These are phyloP conservation scores for Chalciporus piperatoides DNA, from an alignment of 1,284 basidiomycete genomes.

Conservation along the genomic window DNA sequence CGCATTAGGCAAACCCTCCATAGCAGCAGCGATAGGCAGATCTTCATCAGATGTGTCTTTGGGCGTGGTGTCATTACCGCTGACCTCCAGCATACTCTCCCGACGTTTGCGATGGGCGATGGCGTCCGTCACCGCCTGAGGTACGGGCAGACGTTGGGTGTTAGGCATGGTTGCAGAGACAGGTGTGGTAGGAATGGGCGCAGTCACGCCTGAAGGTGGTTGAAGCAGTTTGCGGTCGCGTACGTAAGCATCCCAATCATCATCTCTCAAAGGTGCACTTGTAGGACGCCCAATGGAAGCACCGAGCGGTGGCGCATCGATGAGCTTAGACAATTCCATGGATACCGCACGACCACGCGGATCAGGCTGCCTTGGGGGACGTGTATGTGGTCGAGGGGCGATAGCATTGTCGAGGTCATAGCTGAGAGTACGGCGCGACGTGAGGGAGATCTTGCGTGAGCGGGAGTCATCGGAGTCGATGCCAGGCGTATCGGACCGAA, in stretches of 20 bases:
- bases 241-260: slow-evolving; percentile 76
- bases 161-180: slow-evolving; percentile 37
- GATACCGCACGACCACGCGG: slow-evolving; percentile 65
- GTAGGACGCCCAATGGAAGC: slow-evolving; percentile 62
- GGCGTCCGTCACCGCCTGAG: slow-evolving; percentile 71
- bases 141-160: slow-evolving; percentile 46
- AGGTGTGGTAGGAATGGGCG: slow-evolving; percentile 64
- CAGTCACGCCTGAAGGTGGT: slow-evolving; percentile 72
- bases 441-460: slow-evolving; percentile 65
- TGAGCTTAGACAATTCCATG: slow-evolving; percentile 57
- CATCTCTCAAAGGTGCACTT: slow-evolving; percentile 64
- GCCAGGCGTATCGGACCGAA: slow-evolving; percentile 64
- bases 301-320: slow-evolving; percentile 41
- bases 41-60: slow-evolving; percentile 42
- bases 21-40: slow-evolving; percentile 47
- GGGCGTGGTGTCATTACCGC: slow-evolving; percentile 37
- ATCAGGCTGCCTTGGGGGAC: slow-evolving; percentile 62
- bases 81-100: slow-evolving; percentile 49
- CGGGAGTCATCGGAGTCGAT: slow-evolving; percentile 48
- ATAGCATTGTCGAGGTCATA: slow-evolving; percentile 54
- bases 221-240: slow-evolving; percentile 76
- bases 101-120: slow-evolving; percentile 61
- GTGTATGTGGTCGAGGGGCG: slow-evolving; percentile 49
- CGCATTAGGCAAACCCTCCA: slow-evolving; percentile 24
- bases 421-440: slow-evolving; percentile 63